A percentile compares a stretch with the other conserved stretches of the same genome.
Conservation (phyloP, 164 flowering plant species). For the Warburgia ugandensis region DNA sequence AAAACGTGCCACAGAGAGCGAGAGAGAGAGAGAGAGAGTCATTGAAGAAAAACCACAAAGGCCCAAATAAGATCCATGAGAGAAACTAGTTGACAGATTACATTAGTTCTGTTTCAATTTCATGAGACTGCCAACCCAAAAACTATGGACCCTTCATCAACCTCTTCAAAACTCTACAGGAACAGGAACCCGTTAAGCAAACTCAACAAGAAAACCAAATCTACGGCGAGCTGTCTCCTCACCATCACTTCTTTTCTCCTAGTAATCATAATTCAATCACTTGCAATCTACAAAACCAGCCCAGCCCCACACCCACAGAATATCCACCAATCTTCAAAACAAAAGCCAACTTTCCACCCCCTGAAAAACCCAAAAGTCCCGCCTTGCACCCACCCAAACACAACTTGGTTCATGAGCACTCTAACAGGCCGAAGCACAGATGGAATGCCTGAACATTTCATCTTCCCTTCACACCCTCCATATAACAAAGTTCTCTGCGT, state of each 20-base stretch:
- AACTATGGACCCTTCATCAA: slow-evolving; percentile 6
- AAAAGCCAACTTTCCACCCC: slow-evolving; percentile 7
- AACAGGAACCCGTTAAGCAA: slow-evolving; percentile 1
- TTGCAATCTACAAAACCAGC: slow-evolving; percentile 1
- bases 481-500: slow-evolving; percentile 3
- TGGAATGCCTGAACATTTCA: slow-evolving; percentile 12
- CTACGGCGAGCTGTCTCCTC: not conserved
- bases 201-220: slow-evolving; percentile 3
- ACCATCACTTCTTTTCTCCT: slow-evolving; percentile 6
- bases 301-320: not conserved
- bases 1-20: too few relatives aligned
- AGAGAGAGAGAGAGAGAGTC: too few relatives aligned
- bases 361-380: slow-evolving; percentile 7
- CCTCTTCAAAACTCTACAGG: not conserved
- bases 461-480: slow-evolving; percentile 8
- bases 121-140: too few relatives aligned
- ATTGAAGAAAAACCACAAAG: too few relatives aligned
- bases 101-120: too few relatives aligned
- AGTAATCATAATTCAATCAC: slow-evolving; percentile 8
- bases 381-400: slow-evolving; percentile 12
- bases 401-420: slow-evolving; percentile 18
- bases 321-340: not conserved
- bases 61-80: too few relatives aligned
- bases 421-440: not conserved
- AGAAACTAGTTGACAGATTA: too few relatives aligned